Evolutionary conservation across 2,329 filamentous ascomycete genomes (phyloP).

Genomic region (Sphaerulina populicola): DNA sequence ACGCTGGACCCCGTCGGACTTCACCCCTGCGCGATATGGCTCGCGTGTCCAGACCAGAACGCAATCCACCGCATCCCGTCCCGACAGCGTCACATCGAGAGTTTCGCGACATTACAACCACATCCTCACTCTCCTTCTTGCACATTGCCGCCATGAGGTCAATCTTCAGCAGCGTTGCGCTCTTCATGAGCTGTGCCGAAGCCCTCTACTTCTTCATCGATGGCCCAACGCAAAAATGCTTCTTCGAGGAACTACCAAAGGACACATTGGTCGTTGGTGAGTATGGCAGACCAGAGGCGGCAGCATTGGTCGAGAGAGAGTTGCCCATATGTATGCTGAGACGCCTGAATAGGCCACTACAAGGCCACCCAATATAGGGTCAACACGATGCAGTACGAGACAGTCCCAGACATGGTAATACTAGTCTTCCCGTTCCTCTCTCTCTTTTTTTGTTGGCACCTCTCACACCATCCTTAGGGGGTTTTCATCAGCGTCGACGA

Average conservation of each 20-base stretch:
- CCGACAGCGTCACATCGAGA: no score
- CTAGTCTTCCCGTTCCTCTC: not conserved
- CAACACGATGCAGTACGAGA: slow-evolving; percentile 56
- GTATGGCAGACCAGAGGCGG: slow-evolving; percentile 21
- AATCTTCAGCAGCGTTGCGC: slow-evolving; percentile 22
- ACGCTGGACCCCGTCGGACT: not conserved
- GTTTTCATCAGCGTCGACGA: slow-evolving; percentile 95
- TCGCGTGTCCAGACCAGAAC: slow-evolving; percentile 7
- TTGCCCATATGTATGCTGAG: slow-evolving; percentile 4
- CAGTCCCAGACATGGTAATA: slow-evolving; percentile 53
- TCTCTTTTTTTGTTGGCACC: not conserved
- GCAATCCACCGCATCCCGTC: not conserved
- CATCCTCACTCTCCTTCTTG: not conserved
- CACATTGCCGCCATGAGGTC: slow-evolving; percentile 24
- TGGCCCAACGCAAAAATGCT: slow-evolving; percentile 77
- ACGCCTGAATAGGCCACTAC: slow-evolving; percentile 58
- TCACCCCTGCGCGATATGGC: slow-evolving; percentile 7
- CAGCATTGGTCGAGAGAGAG: not conserved
- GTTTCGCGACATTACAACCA: no score
- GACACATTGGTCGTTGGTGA: slow-evolving; percentile 87
- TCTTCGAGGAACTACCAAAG: slow-evolving; percentile 96
- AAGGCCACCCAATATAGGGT: slow-evolving; percentile 76
- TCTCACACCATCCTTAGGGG: slow-evolving; percentile 35
- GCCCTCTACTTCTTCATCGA: slow-evolving; percentile 96
- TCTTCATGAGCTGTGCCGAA: slow-evolving; percentile 54